phyloP scores from a whole-genome alignment of 306 rosid genomes.

The Gastrolobium bilobum region DNA sequence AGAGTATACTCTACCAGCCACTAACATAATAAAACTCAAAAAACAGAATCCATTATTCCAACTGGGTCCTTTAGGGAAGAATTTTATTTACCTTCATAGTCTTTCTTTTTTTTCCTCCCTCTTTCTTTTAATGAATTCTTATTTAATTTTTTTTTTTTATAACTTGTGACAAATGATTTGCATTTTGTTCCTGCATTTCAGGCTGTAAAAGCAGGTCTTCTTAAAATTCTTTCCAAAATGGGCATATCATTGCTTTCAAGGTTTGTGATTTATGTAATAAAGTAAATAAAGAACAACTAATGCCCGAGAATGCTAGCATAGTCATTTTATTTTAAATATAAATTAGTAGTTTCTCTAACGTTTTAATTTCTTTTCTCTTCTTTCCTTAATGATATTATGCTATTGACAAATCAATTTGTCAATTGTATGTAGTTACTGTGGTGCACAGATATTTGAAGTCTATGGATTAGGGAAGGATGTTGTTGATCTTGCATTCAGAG shows the following conservation, averaged over 20 bases:
- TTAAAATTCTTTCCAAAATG: constrained; percentile 96
- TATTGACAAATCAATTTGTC: constrained; percentile 47
- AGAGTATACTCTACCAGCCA: not conserved
- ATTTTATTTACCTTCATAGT: constrained; percentile 1
- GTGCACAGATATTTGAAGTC: constrained; percentile 97
- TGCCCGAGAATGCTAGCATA: not conserved
- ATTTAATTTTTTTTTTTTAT: not conserved
- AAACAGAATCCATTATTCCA: not conserved
- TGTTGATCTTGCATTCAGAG: constrained; percentile 89
- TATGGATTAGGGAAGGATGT: constrained; percentile 93
- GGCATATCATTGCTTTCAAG: constrained; percentile 96
- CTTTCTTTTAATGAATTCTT: constrained; percentile 17
- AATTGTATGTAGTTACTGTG: constrained; percentile 80
- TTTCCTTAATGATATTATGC: constrained; percentile 33
- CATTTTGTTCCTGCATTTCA: constrained; percentile 54
- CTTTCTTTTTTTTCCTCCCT: not conserved
- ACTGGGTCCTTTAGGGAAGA: constrained; percentile 8
- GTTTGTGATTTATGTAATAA: constrained; percentile 52
- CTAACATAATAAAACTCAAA: not conserved
- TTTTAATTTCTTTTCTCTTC: constrained; percentile 22
- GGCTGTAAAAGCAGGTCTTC: constrained; percentile 97
- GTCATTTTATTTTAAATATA: not conserved
- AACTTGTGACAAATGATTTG: not conserved
- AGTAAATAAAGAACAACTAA: constrained; percentile 6
- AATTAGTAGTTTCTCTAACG: constrained; percentile 27